Conservation (phyloP, 306 rosid genomes). For the Erythrophleum fordii region DNA sequence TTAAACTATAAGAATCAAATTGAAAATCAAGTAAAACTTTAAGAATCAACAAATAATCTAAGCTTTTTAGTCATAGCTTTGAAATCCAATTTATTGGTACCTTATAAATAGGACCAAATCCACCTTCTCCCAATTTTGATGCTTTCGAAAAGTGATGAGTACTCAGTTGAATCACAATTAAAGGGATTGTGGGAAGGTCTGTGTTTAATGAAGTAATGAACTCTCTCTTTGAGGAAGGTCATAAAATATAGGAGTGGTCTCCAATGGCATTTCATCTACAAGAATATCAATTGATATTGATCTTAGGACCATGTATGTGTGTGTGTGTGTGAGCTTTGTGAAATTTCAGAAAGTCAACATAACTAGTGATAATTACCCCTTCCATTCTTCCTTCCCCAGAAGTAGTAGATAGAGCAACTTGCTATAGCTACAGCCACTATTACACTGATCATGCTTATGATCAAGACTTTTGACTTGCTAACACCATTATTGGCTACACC, state of each 20-base stretch:
- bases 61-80: no score
- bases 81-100: slow-evolving; percentile 13
- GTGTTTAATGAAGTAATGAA: not conserved
- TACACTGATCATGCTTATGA: not conserved
- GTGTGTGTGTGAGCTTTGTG: no score
- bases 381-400: not conserved
- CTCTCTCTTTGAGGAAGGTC: not conserved
- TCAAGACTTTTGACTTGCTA: no score
- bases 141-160: slow-evolving; percentile 34
- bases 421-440: not conserved
- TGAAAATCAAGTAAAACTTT: not conserved
- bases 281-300: no score
- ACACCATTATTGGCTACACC: not conserved
- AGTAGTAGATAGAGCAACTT: not conserved
- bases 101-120: slow-evolving; percentile 59
- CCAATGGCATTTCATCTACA: not conserved
- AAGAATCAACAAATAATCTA: no score
- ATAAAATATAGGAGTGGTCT: not conserved
- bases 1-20: no score
- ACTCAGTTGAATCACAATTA: not conserved
- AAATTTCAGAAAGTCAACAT: no score
- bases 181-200: not conserved
- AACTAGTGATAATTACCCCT: not conserved
- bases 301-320: no score
- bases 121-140: no score